Evolutionary conservation across 768 basidiomycete species (phyloP).

Genomic region (Gymnopilus junonius): DNA sequence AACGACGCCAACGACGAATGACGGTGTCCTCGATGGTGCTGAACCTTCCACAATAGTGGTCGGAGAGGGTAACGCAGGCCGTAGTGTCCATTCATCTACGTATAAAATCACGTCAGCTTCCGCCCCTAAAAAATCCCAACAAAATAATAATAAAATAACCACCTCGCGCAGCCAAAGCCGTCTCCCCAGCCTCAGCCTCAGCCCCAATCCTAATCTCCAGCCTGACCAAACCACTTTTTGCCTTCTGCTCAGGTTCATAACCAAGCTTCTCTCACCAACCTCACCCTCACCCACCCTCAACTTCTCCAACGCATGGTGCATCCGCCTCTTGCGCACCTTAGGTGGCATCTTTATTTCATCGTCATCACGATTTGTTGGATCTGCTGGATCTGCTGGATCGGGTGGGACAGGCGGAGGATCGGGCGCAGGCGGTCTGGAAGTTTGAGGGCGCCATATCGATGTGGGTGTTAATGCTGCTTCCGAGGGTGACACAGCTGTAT

Average conservation of each 20-base stretch:
- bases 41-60: not conserved
- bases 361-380: not conserved
- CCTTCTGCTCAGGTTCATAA: not conserved
- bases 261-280: constrained; percentile 1
- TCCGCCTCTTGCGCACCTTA: constrained; percentile 63
- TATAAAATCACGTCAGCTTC: not conserved
- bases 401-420: constrained; percentile 6
- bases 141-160: too few species aligned
- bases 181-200: constrained; percentile 5
- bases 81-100: not conserved
- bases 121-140: too few species aligned
- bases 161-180: too few species aligned
- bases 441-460: not conserved
- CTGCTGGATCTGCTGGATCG: not conserved
- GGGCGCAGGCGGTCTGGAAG: constrained; percentile 9
- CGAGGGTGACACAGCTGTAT: too few species aligned
- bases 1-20: constrained; percentile 42
- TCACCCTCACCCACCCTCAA: constrained; percentile 21
- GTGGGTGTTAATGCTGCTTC: not conserved
- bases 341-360: constrained; percentile 56
- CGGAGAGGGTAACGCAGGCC: too few species aligned
- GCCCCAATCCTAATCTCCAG: constrained; percentile 15
- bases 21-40: not conserved
- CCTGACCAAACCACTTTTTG: not conserved
- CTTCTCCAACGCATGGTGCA: constrained; percentile 32